Evolutionary conservation across 768 basidiomycete species (phyloP).

Genomic region (Boletales sp.): DNA sequence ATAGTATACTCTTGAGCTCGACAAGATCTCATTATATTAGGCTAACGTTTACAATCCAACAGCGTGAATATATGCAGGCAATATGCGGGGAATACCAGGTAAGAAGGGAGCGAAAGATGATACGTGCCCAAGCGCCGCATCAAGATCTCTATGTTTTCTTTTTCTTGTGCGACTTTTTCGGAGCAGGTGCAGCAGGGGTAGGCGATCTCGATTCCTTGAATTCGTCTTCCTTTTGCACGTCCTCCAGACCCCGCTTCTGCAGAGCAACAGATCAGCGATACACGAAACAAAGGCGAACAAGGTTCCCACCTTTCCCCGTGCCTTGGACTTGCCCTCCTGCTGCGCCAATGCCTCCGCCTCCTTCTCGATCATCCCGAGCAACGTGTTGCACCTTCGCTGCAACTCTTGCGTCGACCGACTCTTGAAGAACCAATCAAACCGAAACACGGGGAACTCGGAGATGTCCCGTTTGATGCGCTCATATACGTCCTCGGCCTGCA

Average conservation of each 20-base stretch:
- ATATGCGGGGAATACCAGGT: too few relatives aligned
- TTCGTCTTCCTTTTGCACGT: constrained; percentile 49
- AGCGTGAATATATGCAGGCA: too few relatives aligned
- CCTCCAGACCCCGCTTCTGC: constrained; percentile 73
- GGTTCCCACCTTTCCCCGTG: constrained; percentile 60
- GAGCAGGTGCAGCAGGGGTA: constrained; percentile 52
- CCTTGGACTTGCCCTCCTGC: constrained; percentile 64
- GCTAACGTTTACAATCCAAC: too few relatives aligned
- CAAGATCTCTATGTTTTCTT: constrained; percentile 7
- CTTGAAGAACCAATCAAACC: constrained; percentile 99
- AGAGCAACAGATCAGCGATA: not conserved
- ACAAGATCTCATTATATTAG: too few relatives aligned
- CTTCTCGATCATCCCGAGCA: constrained; percentile 89
- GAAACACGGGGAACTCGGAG: constrained; percentile 92
- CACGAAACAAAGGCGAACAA: not conserved
- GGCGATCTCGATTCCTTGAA: constrained; percentile 55
- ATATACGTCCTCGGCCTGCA: constrained; percentile 85
- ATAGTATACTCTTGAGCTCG: too few relatives aligned
- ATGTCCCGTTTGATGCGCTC: constrained; percentile 96
- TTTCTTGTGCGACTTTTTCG: constrained; percentile 62
- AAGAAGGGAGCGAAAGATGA: too few relatives aligned
- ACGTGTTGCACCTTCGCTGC: constrained; percentile 80
- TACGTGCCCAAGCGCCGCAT: too few relatives aligned
- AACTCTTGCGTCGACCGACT: constrained; percentile 81
- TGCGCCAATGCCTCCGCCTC: constrained; percentile 68